Conservation (phyloP, 2,329 filamentous ascomycete species). For the Sporothrix mexicana region DNA sequence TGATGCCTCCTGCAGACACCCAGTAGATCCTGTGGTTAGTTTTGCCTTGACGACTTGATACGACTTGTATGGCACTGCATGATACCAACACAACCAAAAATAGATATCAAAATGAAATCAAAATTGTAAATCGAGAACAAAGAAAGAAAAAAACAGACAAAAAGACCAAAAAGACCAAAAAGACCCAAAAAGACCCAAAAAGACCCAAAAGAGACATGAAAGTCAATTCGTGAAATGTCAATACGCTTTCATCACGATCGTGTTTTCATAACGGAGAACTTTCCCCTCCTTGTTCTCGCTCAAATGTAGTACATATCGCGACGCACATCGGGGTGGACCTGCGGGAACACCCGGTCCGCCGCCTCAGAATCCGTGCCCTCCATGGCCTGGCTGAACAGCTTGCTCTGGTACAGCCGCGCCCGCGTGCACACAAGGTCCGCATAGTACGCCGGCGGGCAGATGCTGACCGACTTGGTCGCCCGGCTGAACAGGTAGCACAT, state of each 20-base stretch:
- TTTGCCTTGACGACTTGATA: background rate
- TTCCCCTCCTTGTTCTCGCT: no score
- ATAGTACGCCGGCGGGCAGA: conserved; percentile 89
- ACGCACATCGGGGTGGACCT: conserved; percentile 51
- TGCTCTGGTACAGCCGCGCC: conserved; percentile 72
- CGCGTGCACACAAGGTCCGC: conserved; percentile 84
- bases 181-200: conserved; percentile 6
- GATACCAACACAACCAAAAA: conserved; percentile 1
- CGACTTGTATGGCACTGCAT: background rate
- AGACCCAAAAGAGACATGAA: background rate
- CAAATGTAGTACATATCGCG: conserved; percentile 65
- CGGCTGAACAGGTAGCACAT: conserved; percentile 84
- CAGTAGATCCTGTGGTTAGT: conserved; percentile 30
- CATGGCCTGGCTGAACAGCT: conserved; percentile 58
- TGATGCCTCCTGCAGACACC: conserved; percentile 41
- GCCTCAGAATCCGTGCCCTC: conserved; percentile 43
- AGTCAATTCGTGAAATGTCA: background rate
- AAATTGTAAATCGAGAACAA: background rate
- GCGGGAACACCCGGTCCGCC: conserved; percentile 54
- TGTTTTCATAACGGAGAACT: no score
- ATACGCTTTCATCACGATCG: no score
- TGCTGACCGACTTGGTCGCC: conserved; percentile 85
- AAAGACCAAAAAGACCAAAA: background rate
- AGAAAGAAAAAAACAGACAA: background rate
- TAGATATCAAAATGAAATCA: background rate